Percentiles rank a stretch among this genome's conserved stretches.
Evolutionary conservation across 306 rosid species (phyloP).

Genomic region (Cucumis melo): DNA sequence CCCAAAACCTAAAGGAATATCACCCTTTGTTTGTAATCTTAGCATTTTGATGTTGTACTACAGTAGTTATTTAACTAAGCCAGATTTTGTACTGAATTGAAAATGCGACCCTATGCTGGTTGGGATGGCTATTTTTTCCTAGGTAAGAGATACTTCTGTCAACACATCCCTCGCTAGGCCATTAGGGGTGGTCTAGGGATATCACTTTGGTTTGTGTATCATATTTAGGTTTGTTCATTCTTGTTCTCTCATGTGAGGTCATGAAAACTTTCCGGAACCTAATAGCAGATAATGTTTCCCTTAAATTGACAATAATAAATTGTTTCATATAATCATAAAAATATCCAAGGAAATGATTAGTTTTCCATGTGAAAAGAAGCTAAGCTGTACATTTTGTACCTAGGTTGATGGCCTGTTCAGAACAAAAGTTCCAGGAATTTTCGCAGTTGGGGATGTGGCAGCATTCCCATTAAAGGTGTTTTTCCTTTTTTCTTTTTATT

Average conservation of each 20-base stretch:
- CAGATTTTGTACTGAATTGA: neutral
- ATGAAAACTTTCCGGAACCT: neutral
- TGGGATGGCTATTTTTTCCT: neutral
- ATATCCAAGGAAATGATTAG: neutral
- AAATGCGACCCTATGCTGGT: neutral
- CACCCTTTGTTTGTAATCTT: neutral
- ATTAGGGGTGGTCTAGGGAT: neutral
- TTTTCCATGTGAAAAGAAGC: neutral
- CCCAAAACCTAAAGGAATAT: neutral
- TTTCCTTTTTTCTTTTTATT: neutral
- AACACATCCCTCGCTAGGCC: neutral
- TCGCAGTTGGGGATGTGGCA: conserved; percentile 84
- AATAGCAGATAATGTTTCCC: neutral
- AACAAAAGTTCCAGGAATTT: conserved; percentile 66
- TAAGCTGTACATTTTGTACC: conserved; percentile 8
- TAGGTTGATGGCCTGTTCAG: conserved; percentile 86
- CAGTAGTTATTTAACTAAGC: neutral
- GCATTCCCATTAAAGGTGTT: conserved; percentile 76
- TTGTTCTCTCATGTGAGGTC: neutral
- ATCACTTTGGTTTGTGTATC: neutral
- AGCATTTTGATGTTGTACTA: neutral
- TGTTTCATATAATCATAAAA: neutral
- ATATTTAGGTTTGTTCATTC: neutral
- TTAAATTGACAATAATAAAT: neutral
- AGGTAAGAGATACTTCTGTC: neutral